These are phyloP conservation scores for Neocatenulostroma microsporum DNA, from an alignment of 2,329 filamentous ascomycete species.

Conservation along the genomic window DNA sequence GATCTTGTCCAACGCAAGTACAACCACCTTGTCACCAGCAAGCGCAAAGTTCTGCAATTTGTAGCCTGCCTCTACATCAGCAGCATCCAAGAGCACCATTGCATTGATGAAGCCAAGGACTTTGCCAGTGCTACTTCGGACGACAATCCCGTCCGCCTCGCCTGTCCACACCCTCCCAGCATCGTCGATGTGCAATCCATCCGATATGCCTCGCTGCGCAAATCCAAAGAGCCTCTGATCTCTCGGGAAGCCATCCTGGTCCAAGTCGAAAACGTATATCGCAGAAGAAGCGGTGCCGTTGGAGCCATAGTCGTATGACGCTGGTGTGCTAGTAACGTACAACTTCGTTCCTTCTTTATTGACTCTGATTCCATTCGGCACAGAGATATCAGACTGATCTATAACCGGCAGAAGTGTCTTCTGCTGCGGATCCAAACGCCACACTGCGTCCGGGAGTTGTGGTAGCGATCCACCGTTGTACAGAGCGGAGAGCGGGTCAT, in stretches of 20 bases:
- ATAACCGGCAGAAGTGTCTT: neutral
- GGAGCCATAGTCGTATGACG: neutral
- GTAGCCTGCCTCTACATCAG: neutral
- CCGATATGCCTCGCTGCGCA: neutral
- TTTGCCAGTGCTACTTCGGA: neutral
- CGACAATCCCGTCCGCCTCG: neutral
- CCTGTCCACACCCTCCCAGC: slow-evolving; percentile 1
- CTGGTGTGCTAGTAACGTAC: neutral
- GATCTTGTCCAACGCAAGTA: neutral
- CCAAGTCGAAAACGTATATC: neutral
- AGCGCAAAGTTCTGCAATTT: neutral
- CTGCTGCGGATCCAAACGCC: neutral
- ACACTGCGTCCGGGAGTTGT: neutral
- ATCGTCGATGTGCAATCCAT: neutral
- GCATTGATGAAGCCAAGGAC: neutral
- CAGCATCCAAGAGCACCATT: neutral
- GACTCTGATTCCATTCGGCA: neutral
- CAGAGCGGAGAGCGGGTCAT: neutral
- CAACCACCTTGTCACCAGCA: neutral
- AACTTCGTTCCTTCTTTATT: neutral
- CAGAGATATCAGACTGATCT: neutral
- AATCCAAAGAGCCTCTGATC: neutral
- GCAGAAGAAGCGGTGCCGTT: neutral
- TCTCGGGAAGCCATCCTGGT: neutral
- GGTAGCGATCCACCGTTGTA: neutral